These are phyloP conservation scores for Bipolaris victoriae DNA, from an alignment of 2,329 filamentous ascomycete species.

Conservation along the genomic window DNA sequence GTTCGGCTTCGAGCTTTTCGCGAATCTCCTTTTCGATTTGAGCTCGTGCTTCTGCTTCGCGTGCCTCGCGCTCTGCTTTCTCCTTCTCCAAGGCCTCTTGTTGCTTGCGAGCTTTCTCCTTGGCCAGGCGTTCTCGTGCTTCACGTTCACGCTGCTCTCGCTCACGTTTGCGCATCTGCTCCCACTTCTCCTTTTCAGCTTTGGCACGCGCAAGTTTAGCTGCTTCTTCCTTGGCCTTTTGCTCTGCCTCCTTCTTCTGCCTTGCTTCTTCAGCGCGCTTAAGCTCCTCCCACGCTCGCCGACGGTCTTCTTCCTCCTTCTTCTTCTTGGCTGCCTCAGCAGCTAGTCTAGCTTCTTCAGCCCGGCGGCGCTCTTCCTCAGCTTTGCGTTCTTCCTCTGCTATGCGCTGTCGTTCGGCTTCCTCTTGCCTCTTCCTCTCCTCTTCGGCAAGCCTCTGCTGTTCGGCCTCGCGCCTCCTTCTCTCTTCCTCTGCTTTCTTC, in stretches of 20 bases:
- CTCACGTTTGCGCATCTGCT: constrained; percentile 56
- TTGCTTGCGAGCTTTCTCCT: constrained; percentile 48
- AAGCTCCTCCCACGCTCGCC: constrained; percentile 50
- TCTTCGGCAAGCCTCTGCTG: constrained; percentile 4
- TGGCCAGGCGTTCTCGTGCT: constrained; percentile 54
- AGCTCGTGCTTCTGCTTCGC: constrained; percentile 45
- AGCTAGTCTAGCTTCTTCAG: constrained; percentile 48
- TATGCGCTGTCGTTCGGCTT: constrained; percentile 65
- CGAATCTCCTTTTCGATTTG: constrained; percentile 51
- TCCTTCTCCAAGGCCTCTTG: constrained; percentile 52
- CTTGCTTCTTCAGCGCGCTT: constrained; percentile 44
- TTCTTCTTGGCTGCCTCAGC: constrained; percentile 55
- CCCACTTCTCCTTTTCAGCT: constrained; percentile 59
- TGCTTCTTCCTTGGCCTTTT: constrained; percentile 57
- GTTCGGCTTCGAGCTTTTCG: constrained; percentile 51
- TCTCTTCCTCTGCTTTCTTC: constrained; percentile 6
- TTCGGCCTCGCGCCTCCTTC: constrained; percentile 12
- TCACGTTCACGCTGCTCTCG: constrained; percentile 57
- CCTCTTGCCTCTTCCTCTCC: constrained; percentile 44
- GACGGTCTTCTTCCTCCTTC: constrained; percentile 55
- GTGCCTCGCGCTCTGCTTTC: constrained; percentile 44
- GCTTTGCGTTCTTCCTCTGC: constrained; percentile 36
- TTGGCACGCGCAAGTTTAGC: constrained; percentile 54
- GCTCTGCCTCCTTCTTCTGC: constrained; percentile 43
- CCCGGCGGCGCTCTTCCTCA: constrained; percentile 48